These are phyloP conservation scores for Cystofilobasidium bisporidii DNA, from an alignment of 768 basidiomycete genomes.

Conservation along the genomic window DNA sequence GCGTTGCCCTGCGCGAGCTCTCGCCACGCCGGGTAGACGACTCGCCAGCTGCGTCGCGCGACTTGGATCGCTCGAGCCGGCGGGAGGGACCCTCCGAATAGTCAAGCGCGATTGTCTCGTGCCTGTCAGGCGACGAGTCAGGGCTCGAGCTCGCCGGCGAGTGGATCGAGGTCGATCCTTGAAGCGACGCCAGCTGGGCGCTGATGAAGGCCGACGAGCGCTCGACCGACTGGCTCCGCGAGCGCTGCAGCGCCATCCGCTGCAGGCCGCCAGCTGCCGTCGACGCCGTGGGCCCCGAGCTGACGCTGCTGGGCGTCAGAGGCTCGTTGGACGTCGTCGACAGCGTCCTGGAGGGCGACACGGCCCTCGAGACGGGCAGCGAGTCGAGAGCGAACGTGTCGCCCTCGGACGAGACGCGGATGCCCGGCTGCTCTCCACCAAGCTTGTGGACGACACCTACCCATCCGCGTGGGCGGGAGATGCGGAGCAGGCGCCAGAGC, in stretches of 20 bases:
- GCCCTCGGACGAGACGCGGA: constrained; percentile 40
- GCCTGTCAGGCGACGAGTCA: not conserved
- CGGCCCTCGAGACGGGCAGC: not conserved
- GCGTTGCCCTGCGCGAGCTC: not conserved
- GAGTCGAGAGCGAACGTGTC: constrained; percentile 53
- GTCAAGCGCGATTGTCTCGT: too few species aligned
- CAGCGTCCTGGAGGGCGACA: not conserved
- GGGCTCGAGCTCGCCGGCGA: not conserved
- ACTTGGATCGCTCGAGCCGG: not conserved
- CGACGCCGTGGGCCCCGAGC: too few species aligned
- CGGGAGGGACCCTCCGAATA: not conserved
- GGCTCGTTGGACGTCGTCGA: too few species aligned
- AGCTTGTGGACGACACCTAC: constrained; percentile 70
- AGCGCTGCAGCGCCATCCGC: not conserved
- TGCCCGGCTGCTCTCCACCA: constrained; percentile 49
- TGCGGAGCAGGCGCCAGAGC: constrained; percentile 75
- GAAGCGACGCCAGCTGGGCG: constrained; percentile 16
- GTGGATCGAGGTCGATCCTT: constrained; percentile 10
- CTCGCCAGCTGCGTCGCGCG: not conserved
- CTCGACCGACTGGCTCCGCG: constrained; percentile 18
- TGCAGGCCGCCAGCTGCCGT: too few species aligned
- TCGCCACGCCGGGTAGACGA: not conserved
- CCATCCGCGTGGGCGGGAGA: constrained; percentile 75
- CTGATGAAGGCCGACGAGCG: constrained; percentile 17
- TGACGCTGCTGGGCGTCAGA: too few species aligned